Evolutionary conservation across 2,329 filamentous ascomycete genomes (phyloP), one percentile per base, ranked within the genome.

Genomic region (Fusarium chaquense): DNA sequence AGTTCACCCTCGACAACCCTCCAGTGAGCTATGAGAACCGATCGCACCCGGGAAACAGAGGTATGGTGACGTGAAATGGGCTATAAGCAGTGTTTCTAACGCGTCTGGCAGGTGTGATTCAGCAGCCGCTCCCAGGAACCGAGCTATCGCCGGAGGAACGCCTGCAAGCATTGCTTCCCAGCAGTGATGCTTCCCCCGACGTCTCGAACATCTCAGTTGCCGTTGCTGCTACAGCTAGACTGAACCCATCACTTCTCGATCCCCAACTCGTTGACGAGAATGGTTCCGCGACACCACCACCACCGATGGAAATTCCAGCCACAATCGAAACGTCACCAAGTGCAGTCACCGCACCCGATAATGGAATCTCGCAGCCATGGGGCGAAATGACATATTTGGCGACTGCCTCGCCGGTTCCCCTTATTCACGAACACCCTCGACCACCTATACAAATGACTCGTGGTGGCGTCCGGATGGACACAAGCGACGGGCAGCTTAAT

Each of bases 1-100:
- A 89, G 44, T 89, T 86, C 73, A 86, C 86, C 3, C 75, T 88
- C 6, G 87, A 89, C 24, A 86, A 89, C 53, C 84, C 85, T 2
- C 84, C 86, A 2, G 72, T 82, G 18, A 83, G 78, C 74, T 86
- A 86, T 46, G 86, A 86, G 41, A 73, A 63, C 49, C 73, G 75
- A 32, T 44, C 72, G 15, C 74, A 74, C 22, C 69, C 60, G 46
- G 70, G 67, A 32, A 76, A 66, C 32, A 75, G 71, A 63, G 69
- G 79, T 79, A 64, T 73, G 52, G 36, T 5, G 15, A 13, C 18
- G 9, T 5, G 11, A n/a, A 33, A 2, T 10, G 13, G n/a, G 24
- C 33, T 18, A 24, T 20, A 18, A 40, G 26, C 40, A 38, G 30
- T 47, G 11, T 30, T 35, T 44, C 64, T 71, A 56, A 75, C 66